Percentiles rank a stretch among this genome's conserved stretches.
These are phyloP conservation scores for Rhizopogon parksii DNA, from an alignment of 1,284 basidiomycete species.

Conservation along the genomic window DNA sequence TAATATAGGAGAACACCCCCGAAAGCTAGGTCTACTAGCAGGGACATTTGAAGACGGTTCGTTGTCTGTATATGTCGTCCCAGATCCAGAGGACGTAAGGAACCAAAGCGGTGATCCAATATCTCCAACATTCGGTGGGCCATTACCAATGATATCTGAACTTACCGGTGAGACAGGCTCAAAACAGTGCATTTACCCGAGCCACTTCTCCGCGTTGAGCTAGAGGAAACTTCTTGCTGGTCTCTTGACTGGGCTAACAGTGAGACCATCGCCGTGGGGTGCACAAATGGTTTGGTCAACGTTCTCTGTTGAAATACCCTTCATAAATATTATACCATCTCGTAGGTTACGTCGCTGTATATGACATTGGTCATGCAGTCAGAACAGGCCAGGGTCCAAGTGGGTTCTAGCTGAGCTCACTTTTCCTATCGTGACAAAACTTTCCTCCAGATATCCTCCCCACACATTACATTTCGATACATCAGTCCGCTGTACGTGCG, in stretches of 20 bases:
- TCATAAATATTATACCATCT: not conserved
- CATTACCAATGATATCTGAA: not conserved
- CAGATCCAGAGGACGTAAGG: constrained; percentile 58
- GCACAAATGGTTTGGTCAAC: constrained; percentile 63
- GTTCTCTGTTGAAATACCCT: not conserved
- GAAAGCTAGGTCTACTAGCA: constrained; percentile 75
- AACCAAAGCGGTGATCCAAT: constrained; percentile 19
- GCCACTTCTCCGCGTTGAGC: constrained; percentile 62
- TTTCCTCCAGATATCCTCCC: constrained; percentile 43
- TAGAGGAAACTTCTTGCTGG: constrained; percentile 68
- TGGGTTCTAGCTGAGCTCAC: constrained; percentile 16
- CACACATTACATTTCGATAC: constrained; percentile 62
- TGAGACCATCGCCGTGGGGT: constrained; percentile 69
- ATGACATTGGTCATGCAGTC: constrained; percentile 56
- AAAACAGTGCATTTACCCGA: constrained; percentile 49
- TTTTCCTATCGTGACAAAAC: not conserved
- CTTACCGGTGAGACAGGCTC: not conserved
- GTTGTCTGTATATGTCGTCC: constrained; percentile 67
- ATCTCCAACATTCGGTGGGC: constrained; percentile 38
- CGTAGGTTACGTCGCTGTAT: constrained; percentile 69
- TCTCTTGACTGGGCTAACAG: constrained; percentile 85
- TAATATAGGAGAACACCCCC: constrained; percentile 20
- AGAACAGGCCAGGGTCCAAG: constrained; percentile 20
- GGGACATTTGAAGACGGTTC: constrained; percentile 83
- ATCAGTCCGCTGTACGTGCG: constrained; percentile 74